Conservation (phyloP, 495 filamentous ascomycete genomes). For the Penicillium coffeae region DNA sequence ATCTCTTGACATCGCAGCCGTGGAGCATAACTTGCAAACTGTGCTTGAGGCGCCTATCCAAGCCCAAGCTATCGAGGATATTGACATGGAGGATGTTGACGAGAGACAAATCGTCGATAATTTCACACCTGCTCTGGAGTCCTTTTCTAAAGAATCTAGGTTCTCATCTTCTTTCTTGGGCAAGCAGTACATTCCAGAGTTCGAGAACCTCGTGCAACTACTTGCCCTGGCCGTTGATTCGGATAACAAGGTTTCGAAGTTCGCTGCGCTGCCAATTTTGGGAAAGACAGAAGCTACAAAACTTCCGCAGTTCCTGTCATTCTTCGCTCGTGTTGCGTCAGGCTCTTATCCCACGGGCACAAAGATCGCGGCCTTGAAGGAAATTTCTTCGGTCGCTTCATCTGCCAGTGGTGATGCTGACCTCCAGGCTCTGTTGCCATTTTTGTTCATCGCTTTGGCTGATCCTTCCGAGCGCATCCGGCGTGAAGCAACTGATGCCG, state of each 20-base stretch:
- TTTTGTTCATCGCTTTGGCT: conserved; percentile 65
- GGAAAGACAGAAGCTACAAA: conserved; percentile 50
- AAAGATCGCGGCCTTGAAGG: conserved; percentile 62
- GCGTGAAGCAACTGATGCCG: conserved; percentile 63
- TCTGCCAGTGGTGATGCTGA: conserved; percentile 53
- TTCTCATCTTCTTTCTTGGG: conserved; percentile 36
- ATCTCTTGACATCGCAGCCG: conserved; percentile 59
- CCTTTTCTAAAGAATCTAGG: conserved; percentile 24
- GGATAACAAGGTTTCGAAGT: conserved; percentile 46
- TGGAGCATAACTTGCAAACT: conserved; percentile 68
- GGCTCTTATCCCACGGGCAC: conserved; percentile 63
- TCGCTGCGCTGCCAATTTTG: conserved; percentile 57
- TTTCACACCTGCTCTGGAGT: conserved; percentile 36
- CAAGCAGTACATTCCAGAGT: conserved; percentile 32
- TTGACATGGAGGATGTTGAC: conserved; percentile 47
- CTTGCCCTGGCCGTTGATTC: conserved; percentile 58
- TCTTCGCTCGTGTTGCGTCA: conserved; percentile 73
- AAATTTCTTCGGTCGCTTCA: conserved; percentile 51
- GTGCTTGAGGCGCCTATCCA: conserved; percentile 49
- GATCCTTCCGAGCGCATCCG: conserved; percentile 73
- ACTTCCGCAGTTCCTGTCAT: conserved; percentile 66
- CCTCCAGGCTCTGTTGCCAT: conserved; percentile 74
- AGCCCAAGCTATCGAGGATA: conserved; percentile 43
- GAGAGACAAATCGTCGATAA: conserved; percentile 32
- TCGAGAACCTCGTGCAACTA: conserved; percentile 56